phyloP scores from a whole-genome alignment of 371 early-diverging fungal genomes.

The Lichtheimia hyalospora region DNA sequence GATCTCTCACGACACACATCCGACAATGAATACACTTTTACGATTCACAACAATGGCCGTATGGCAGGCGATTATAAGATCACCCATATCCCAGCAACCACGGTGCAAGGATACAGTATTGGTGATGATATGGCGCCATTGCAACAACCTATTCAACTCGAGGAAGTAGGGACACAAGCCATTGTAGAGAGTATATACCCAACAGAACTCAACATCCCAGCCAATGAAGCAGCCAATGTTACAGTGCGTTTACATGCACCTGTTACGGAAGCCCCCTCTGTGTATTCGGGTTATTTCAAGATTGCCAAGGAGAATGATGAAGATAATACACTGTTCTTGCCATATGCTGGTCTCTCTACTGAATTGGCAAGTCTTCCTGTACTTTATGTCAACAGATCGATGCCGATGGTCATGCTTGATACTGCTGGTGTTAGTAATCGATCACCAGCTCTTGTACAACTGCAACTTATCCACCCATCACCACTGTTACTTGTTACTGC shows the following conservation, averaged over 20 bases:
- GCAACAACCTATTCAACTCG: slow-evolving; percentile 21
- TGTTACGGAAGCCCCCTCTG: slow-evolving; percentile 17
- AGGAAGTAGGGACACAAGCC: slow-evolving; percentile 21
- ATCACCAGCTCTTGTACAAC: slow-evolving; percentile 18
- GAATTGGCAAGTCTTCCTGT: slow-evolving; percentile 31
- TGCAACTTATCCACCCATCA: slow-evolving; percentile 31
- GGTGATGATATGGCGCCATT: slow-evolving; percentile 15
- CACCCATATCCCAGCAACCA: slow-evolving; percentile 39
- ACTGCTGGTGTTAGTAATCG: not conserved
- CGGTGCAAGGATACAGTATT: slow-evolving; percentile 41
- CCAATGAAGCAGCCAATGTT: slow-evolving; percentile 24
- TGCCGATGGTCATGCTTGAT: slow-evolving; percentile 22
- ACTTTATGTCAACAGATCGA: slow-evolving; percentile 29
- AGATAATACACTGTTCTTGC: slow-evolving; percentile 22
- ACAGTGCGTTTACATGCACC: slow-evolving; percentile 33
- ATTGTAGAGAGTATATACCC: slow-evolving; percentile 20
- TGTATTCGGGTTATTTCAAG: slow-evolving; percentile 42
- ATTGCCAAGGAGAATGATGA: slow-evolving; percentile 15
- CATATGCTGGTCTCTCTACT: slow-evolving; percentile 43
- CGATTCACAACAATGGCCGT: slow-evolving; percentile 59
- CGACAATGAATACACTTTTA: slow-evolving; percentile 46
- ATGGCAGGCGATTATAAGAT: slow-evolving; percentile 52
- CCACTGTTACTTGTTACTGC: slow-evolving; percentile 24
- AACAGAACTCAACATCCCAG: slow-evolving; percentile 14
- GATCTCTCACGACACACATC: slow-evolving; percentile 52